These are phyloP conservation scores for Comarum palustre DNA, from an alignment of 306 rosid species.

Conservation along the genomic window DNA sequence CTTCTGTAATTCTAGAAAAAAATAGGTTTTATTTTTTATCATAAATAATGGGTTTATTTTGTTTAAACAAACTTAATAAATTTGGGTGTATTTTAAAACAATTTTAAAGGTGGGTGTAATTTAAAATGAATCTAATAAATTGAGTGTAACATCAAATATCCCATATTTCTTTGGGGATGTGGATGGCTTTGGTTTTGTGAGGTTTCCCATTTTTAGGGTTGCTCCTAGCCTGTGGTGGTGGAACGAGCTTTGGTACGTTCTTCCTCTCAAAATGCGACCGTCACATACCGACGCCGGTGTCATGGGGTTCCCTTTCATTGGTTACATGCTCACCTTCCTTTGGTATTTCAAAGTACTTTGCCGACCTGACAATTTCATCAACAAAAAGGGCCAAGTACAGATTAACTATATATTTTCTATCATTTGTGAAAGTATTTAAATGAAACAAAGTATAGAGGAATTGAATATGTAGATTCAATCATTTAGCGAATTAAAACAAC, in stretches of 20 bases:
- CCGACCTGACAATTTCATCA: conserved; percentile 43
- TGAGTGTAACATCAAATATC: no score
- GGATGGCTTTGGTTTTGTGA: conserved; percentile 24
- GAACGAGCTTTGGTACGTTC: conserved; percentile 34
- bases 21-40: no score
- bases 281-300: conserved; percentile 4
- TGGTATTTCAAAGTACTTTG: conserved; percentile 50
- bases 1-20: no score
- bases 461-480: no score
- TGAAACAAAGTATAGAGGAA: no score
- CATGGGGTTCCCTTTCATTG: conserved; percentile 33
- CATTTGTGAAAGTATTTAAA: no score
- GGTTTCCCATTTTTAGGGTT: conserved; percentile 22
- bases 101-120: no score
- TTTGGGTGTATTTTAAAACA: no score
- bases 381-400: conserved; percentile 36
- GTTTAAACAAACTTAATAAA: no score
- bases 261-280: conserved; percentile 5
- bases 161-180: not conserved
- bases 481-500: no score
- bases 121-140: no score
- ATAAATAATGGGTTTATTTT: no score
- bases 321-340: conserved; percentile 29
- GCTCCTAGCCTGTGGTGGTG: conserved; percentile 41
- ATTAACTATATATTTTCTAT: not conserved